A percentile compares a stretch with the other conserved stretches of the same genome.
Conservation (phyloP, 2,329 filamentous ascomycete genomes). For the Allantophomopsis lycopodina region DNA sequence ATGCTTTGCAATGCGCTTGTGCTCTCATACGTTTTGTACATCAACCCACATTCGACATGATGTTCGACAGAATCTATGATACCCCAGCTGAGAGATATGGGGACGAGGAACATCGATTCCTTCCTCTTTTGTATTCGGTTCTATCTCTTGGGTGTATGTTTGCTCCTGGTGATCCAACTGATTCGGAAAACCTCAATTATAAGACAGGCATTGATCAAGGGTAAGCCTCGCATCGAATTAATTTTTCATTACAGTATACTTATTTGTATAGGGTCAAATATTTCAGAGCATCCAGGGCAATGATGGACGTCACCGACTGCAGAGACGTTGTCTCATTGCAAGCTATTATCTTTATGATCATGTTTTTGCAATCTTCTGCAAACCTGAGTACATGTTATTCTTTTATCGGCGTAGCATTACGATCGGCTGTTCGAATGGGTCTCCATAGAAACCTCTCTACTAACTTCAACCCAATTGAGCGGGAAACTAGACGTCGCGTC, state of each 20-base stretch:
- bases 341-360: slow-evolving; percentile 64
- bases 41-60: slow-evolving; percentile 65
- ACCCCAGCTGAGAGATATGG: slow-evolving; percentile 46
- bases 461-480: slow-evolving; percentile 46
- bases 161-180: slow-evolving; percentile 31
- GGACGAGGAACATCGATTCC: slow-evolving; percentile 50
- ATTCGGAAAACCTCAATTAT: slow-evolving; percentile 31
- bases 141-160: slow-evolving; percentile 66
- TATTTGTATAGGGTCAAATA: slow-evolving; percentile 50
- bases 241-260: not conserved
- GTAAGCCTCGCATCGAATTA: slow-evolving; percentile 24
- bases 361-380: slow-evolving; percentile 69
- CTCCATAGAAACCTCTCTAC: slow-evolving; percentile 59
- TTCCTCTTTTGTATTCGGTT: slow-evolving; percentile 58
- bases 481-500: slow-evolving; percentile 47
- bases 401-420: slow-evolving; percentile 64
- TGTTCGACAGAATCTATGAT: slow-evolving; percentile 67
- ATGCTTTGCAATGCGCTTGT: slow-evolving; percentile 41
- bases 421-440: slow-evolving; percentile 64
- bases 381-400: slow-evolving; percentile 71
- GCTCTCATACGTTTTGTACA: slow-evolving; percentile 60
- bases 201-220: slow-evolving; percentile 39
- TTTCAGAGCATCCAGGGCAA: slow-evolving; percentile 51
- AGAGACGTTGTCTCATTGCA: slow-evolving; percentile 64
- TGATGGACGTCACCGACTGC: slow-evolving; percentile 56